A percentile compares a stretch with the other conserved stretches of the same genome.
Evolutionary conservation across 2,329 filamentous ascomycete genomes (phyloP).

Genomic region (Claviceps sorghi): DNA sequence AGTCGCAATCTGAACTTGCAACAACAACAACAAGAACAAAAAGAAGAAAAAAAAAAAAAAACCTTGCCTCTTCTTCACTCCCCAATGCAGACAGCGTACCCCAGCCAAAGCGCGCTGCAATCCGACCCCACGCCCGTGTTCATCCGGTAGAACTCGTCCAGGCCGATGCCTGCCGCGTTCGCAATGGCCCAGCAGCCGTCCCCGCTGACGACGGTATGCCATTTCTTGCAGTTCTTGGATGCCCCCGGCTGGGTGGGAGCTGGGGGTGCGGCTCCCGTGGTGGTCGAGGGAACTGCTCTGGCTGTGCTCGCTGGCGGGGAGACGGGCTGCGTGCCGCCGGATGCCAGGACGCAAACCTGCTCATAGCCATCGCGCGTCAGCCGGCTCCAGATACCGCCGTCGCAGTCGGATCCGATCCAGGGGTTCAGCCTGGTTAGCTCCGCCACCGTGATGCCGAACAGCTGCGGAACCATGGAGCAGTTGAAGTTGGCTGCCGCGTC

Average conservation of each 20-base stretch:
- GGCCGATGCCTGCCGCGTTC: background rate
- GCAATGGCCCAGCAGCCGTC: background rate
- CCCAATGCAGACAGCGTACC: background rate
- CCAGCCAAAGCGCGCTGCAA: background rate
- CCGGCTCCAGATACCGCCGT: background rate
- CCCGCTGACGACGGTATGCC: background rate
- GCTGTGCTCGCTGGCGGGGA: background rate
- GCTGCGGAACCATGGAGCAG: background rate
- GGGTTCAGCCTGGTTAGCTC: slow-evolving; percentile 1
- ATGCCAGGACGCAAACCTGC: background rate
- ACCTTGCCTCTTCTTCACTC: background rate
- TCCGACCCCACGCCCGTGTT: background rate
- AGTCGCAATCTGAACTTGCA: background rate
- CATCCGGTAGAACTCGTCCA: slow-evolving; percentile 1
- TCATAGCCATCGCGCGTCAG: background rate
- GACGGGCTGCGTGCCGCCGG: background rate
- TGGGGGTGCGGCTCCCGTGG: background rate
- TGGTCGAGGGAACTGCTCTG: background rate
- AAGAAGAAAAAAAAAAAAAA: background rate
- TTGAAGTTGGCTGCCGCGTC: background rate
- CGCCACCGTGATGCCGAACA: background rate
- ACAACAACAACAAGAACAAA: background rate
- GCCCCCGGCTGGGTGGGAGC: background rate
- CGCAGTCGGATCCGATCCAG: slow-evolving; percentile 1
- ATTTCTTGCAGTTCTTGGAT: background rate